Evolutionary conservation across 78 protist species (phyloP).

Genomic region (Monosiga brevicollis): DNA sequence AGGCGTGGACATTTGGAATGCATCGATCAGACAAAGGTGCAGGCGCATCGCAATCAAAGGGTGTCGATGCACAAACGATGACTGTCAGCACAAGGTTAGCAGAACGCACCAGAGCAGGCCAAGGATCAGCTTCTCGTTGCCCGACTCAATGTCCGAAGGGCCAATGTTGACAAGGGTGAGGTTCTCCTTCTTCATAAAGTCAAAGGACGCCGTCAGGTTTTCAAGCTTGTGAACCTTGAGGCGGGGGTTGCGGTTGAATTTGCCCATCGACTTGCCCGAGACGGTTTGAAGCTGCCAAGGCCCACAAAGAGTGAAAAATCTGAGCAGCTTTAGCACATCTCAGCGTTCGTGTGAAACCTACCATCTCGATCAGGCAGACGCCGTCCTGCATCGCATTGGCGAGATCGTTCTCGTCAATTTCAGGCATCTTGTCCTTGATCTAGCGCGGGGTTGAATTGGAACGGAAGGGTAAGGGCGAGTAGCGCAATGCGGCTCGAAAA

Average conservation of each 20-base stretch:
- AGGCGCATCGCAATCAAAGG: too few relatives aligned
- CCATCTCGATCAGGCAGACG: not conserved
- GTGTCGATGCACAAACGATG: too few relatives aligned
- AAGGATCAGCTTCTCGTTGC: constrained; percentile 54
- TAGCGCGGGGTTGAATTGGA: too few relatives aligned
- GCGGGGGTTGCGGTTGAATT: constrained; percentile 39
- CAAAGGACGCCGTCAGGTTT: constrained; percentile 40
- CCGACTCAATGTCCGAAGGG: constrained; percentile 55
- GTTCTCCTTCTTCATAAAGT: constrained; percentile 43
- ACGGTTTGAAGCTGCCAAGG: not conserved
- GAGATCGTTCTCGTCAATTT: not conserved
- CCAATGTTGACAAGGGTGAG: constrained; percentile 64
- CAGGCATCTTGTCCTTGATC: not conserved
- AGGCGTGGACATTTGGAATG: too few relatives aligned
- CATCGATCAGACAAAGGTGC: too few relatives aligned
- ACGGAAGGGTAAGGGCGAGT: too few relatives aligned
- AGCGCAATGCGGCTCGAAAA: too few relatives aligned
- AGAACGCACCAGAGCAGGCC: constrained; percentile 76
- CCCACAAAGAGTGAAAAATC: not conserved
- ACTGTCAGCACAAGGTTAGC: too few relatives aligned
- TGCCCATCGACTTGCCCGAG: not conserved
- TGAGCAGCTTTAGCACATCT: not conserved
- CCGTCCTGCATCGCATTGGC: not conserved
- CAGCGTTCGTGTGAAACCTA: not conserved
- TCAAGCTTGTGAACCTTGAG: constrained; percentile 56